phyloP scores from a whole-genome alignment of 768 basidiomycete genomes.

The Clitopilus passeckerianus region DNA sequence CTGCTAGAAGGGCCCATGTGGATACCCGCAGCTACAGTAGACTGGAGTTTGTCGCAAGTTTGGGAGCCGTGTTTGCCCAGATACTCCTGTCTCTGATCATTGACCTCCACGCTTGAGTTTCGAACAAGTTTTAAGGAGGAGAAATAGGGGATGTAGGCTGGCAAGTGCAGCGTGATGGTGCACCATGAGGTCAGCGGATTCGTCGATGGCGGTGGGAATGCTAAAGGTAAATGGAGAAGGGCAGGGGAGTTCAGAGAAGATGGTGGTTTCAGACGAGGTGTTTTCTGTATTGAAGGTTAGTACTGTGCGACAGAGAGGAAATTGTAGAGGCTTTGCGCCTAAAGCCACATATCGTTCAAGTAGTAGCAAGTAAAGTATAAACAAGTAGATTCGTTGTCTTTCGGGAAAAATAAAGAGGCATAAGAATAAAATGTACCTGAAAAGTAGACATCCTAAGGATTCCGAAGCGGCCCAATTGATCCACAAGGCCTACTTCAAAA shows the following conservation, averaged over 20 bases:
- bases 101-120: neutral
- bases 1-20: slow-evolving; percentile 39
- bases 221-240: slow-evolving; percentile 66
- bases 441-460: slow-evolving; percentile 71
- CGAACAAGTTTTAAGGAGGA: slow-evolving; percentile 34
- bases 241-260: slow-evolving; percentile 33
- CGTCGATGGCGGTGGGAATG: slow-evolving; percentile 53
- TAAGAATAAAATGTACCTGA: slow-evolving; percentile 47
- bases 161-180: slow-evolving; percentile 57
- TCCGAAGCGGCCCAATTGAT: slow-evolving; percentile 54
- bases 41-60: neutral
- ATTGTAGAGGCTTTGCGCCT: neutral
- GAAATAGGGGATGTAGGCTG: slow-evolving; percentile 58
- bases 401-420: neutral
- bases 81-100: neutral
- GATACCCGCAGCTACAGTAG: neutral
- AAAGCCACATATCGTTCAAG: too few relatives aligned
- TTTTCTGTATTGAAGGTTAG: slow-evolving; percentile 32
- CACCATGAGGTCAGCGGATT: slow-evolving; percentile 66
- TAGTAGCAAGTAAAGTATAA: too few relatives aligned
- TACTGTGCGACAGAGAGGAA: neutral
- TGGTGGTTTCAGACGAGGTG: slow-evolving; percentile 43
- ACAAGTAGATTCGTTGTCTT: too few relatives aligned
- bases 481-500: slow-evolving; percentile 72
- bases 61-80: neutral